These are phyloP conservation scores for Dipteronia sinensis DNA, from an alignment of 345 rosid species.

Conservation along the genomic window DNA sequence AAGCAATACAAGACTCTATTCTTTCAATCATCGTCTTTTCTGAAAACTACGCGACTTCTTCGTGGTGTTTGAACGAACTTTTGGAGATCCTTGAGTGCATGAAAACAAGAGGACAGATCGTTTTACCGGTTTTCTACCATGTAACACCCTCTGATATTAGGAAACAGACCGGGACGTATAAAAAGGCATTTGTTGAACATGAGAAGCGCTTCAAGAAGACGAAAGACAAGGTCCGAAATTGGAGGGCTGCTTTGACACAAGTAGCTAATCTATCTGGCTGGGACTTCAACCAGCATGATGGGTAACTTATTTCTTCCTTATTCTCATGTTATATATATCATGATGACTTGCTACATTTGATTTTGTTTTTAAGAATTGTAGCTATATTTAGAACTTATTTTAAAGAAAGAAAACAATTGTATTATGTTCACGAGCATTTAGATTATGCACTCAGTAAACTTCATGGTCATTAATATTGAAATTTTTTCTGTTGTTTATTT, in stretches of 20 bases:
- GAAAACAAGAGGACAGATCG: neutral
- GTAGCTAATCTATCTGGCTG: slow-evolving; percentile 6
- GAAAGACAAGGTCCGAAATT: neutral
- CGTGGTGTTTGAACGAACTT: slow-evolving; percentile 1
- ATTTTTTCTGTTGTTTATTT: no score
- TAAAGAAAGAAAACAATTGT: no score
- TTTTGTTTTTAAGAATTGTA: neutral
- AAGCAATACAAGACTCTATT: slow-evolving; percentile 7
- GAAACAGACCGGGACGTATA: neutral
- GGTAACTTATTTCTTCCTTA: neutral
- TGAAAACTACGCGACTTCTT: neutral
- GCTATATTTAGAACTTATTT: no score
- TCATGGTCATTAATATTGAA: no score
- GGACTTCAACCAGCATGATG: neutral
- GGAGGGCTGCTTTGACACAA: slow-evolving; percentile 6
- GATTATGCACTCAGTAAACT: no score
- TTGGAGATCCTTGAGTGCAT: neutral
- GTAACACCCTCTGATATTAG: neutral
- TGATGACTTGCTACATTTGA: neutral
- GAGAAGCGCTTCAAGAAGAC: neutral
- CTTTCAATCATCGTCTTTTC: neutral
- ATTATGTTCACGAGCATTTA: no score
- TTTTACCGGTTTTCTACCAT: slow-evolving; percentile 11
- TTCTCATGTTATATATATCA: neutral
- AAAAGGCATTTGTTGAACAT: neutral